These are phyloP conservation scores for Daldinia sp. DNA, from an alignment of 2,329 filamentous ascomycete genomes.

Conservation along the genomic window DNA sequence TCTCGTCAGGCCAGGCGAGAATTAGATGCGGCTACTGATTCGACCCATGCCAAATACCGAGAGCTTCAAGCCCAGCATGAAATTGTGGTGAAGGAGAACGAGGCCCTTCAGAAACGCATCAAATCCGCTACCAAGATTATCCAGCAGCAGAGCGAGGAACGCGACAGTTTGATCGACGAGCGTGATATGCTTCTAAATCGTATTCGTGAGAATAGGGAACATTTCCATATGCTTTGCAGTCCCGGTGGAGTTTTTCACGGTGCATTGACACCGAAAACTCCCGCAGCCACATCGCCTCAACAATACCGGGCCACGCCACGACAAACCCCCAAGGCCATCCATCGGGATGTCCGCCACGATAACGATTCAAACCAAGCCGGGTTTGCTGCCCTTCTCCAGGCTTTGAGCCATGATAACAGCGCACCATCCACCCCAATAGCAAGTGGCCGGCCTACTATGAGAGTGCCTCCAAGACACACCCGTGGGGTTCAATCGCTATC, in stretches of 20 bases:
- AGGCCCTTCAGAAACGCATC: slow-evolving; percentile 72
- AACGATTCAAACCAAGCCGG: slow-evolving; percentile 69
- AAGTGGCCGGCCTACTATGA: slow-evolving; percentile 59
- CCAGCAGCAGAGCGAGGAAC: slow-evolving; percentile 80
- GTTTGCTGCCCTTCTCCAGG: slow-evolving; percentile 84
- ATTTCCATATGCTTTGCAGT: slow-evolving; percentile 82
- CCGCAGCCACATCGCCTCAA: slow-evolving; percentile 59
- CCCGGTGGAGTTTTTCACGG: slow-evolving; percentile 76
- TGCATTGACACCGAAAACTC: slow-evolving; percentile 69
- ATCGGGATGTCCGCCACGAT: slow-evolving; percentile 56
- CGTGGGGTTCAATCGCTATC: slow-evolving; percentile 86
- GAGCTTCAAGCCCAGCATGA: slow-evolving; percentile 77
- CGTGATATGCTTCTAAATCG: slow-evolving; percentile 82
- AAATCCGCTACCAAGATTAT: slow-evolving; percentile 82
- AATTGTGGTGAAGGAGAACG: slow-evolving; percentile 74
- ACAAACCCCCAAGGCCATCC: slow-evolving; percentile 61
- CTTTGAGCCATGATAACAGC: slow-evolving; percentile 81
- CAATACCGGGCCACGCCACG: slow-evolving; percentile 63
- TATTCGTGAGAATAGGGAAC: slow-evolving; percentile 90
- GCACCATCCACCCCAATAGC: slow-evolving; percentile 77
- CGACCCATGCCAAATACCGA: slow-evolving; percentile 65
- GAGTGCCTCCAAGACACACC: slow-evolving; percentile 71
- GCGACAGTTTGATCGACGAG: slow-evolving; percentile 77
- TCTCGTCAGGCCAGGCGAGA: slow-evolving; percentile 70
- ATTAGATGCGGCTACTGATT: slow-evolving; percentile 64